phyloP scores from a whole-genome alignment of 108 stramenopile species.

The Aureococcus anophagefferens region DNA sequence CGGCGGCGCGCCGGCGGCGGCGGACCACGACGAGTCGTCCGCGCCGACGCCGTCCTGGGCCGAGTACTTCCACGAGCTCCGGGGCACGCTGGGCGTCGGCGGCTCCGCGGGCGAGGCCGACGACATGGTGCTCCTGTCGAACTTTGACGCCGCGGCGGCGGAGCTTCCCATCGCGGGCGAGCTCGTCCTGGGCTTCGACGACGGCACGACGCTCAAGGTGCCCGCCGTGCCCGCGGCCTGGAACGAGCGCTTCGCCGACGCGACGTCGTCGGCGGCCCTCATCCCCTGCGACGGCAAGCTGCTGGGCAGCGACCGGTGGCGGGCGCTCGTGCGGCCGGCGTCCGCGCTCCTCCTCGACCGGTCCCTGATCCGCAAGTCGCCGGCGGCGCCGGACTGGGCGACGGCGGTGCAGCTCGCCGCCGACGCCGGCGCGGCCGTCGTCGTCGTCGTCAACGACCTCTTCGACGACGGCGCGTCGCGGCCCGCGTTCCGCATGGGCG shows the following conservation, averaged over 20 bases:
- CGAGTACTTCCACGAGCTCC: not conserved
- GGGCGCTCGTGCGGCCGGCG: not conserved
- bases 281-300: not conserved
- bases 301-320: not conserved
- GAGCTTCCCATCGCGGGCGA: not conserved
- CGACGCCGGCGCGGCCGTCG: not conserved
- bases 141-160: not conserved
- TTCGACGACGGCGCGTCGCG: not conserved
- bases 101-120: not conserved
- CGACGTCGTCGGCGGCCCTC: not conserved
- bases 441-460: not conserved
- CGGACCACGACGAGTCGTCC: not conserved
- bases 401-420: not conserved
- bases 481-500: constrained; percentile 1
- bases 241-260: not conserved
- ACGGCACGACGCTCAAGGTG: not conserved
- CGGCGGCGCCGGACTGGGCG: not conserved
- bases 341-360: not conserved
- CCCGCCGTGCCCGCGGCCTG: not conserved
- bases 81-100: not conserved
- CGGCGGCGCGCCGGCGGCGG: too few species aligned
- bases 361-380: not conserved
- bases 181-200: not conserved
- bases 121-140: not conserved
- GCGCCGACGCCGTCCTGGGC: not conserved